Base-by-base conservation (phyloP, 441 rosid species). In the Iberis amara region DNA sequence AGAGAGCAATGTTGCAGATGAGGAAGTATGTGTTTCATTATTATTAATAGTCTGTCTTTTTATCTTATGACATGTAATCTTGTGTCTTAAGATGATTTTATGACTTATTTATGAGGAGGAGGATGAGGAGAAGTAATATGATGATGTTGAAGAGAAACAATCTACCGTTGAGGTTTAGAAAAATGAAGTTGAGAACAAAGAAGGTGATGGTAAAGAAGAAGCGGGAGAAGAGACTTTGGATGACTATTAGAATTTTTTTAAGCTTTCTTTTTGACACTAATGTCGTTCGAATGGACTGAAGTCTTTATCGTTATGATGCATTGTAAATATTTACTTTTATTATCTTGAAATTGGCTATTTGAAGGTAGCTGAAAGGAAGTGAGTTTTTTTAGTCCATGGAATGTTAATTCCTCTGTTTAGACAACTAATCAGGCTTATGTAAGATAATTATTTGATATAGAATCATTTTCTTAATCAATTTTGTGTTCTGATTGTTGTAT, bases 161-260 rank as follows among this genome's bases (percentile, higher is more conserved):
- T 6, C 28, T n/a, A 6, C 27, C 8, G 59, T 63, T 7, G 74
- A 64, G 10, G 65, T 71, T 6, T 49, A 56, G 47, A 39, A 59
- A 47, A 48, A 36, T 3, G 72, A 65, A 14, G 72, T 27, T 21
- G 56, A 56, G 7, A 71, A 7, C 10, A 33, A 39, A 39, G 40
- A 42, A 11, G 46, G 14, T 62, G 51, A 61, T 36, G 58, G 52
- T 40, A 32, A 61, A 53, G 58, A 43, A 27, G 47, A 61, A 47
- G 77, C 59, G 48, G 75, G 61, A n/a, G 72, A 71, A 31, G 75
- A 74, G 57, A 52, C 50, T 12, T 62, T 73, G 59, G 75, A 74
- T 73, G 69, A 46, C 32, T 57, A 15, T 18, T 48, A 40, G 48
- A 35, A 10, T 39, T 28, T 23, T 47, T 26, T 26, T n/a, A 11